Evolutionary conservation across 2,329 filamentous ascomycete species (phyloP).

Genomic region (Aspergillus persii): DNA sequence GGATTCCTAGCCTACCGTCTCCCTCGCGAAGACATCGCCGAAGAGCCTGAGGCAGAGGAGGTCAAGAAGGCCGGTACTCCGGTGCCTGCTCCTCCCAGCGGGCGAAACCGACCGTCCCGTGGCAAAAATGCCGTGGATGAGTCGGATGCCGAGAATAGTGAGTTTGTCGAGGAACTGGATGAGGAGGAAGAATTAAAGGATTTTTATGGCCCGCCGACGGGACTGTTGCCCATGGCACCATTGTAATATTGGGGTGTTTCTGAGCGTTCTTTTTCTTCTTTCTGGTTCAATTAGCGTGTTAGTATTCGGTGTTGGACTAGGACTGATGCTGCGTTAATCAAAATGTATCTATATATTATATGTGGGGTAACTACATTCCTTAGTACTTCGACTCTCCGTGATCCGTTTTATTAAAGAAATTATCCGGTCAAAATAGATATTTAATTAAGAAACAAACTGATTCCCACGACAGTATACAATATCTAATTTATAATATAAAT

Average conservation of each 20-base stretch:
- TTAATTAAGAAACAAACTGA: no score
- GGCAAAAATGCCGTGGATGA: conserved; percentile 26
- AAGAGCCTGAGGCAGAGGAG: conserved; percentile 27
- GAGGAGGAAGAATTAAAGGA: conserved; percentile 36
- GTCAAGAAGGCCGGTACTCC: conserved; percentile 22
- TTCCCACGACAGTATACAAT: no score
- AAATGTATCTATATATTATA: no score
- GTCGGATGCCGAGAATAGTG: conserved; percentile 24
- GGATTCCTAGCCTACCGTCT: conserved; percentile 57
- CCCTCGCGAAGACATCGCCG: conserved; percentile 42
- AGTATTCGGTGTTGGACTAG: no score
- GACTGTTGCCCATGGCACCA: conserved; percentile 30
- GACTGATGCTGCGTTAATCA: no score
- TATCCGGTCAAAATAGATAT: no score
- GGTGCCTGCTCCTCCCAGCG: conserved; percentile 17
- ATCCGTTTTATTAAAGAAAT: no score
- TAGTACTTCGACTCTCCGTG: no score
- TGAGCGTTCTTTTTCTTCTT: background rate
- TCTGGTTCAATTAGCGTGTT: background rate
- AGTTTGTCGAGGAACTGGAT: conserved; percentile 10
- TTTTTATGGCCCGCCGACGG: conserved; percentile 40
- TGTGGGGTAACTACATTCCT: no score
- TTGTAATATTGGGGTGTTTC: background rate
- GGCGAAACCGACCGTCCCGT: conserved; percentile 24
- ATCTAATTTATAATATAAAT: no score